Conservation (phyloP, 805 yeast genomes). For the Wickerhamomyces bisporus region DNA sequence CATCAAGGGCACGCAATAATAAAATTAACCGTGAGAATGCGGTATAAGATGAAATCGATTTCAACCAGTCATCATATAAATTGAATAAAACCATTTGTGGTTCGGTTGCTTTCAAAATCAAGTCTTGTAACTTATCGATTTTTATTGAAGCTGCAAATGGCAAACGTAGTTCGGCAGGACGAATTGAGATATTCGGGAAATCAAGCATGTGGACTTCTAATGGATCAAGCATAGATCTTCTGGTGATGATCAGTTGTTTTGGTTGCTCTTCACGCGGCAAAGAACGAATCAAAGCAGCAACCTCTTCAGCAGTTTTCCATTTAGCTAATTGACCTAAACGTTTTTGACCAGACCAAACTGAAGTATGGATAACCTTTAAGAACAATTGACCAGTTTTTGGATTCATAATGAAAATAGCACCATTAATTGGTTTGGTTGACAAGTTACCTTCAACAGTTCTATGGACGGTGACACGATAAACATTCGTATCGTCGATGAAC, state of each 20-base stretch:
- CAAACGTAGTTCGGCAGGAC: conserved; percentile 82
- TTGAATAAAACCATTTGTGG: conserved; percentile 91
- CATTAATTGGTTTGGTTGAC: conserved; percentile 89
- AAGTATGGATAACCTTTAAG: conserved; percentile 84
- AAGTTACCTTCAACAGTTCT: conserved; percentile 89
- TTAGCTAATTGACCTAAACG: conserved; percentile 89
- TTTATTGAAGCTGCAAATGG: conserved; percentile 87
- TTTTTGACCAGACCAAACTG: conserved; percentile 96
- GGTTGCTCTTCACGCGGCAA: conserved; percentile 94
- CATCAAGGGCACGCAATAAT: conserved; percentile 75
- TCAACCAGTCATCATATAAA: conserved; percentile 92
- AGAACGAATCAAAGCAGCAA: conserved; percentile 83
- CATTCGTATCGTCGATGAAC: conserved; percentile 91
- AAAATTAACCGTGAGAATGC: conserved; percentile 88
- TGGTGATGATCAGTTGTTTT: conserved; percentile 80
- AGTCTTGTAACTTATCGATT: conserved; percentile 71
- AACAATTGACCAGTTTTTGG: conserved; percentile 90
- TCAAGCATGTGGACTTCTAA: conserved; percentile 95
- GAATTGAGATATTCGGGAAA: conserved; percentile 84
- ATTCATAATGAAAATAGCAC: conserved; percentile 83
- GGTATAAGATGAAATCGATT: conserved; percentile 77
- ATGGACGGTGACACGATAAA: conserved; percentile 88
- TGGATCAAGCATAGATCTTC: conserved; percentile 92
- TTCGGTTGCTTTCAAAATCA: conserved; percentile 81
- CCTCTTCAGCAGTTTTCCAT: conserved; percentile 98